These are phyloP conservation scores for Licmophora abbreviata DNA, from an alignment of 108 stramenopile species.

Conservation along the genomic window DNA sequence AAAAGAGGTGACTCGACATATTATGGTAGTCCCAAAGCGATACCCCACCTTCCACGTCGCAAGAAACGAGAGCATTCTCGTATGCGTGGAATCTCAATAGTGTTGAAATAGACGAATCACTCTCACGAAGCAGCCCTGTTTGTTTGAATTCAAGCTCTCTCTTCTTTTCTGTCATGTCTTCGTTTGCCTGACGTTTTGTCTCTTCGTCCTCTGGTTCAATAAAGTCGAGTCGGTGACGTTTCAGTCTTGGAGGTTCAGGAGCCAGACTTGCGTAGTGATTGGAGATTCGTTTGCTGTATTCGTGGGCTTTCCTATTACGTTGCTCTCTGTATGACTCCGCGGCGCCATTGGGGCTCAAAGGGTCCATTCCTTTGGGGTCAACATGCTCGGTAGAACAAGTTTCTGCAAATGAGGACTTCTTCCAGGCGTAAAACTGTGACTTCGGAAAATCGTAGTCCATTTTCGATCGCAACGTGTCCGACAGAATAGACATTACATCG, in stretches of 20 bases:
- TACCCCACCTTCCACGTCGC: slow-evolving; percentile 66
- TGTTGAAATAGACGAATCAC: too few relatives aligned
- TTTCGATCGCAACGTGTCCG: background rate
- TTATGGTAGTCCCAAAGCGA: slow-evolving; percentile 78
- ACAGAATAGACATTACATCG: too few relatives aligned
- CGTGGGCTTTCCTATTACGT: slow-evolving; percentile 53
- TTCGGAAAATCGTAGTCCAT: slow-evolving; percentile 37
- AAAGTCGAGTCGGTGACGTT: slow-evolving; percentile 18
- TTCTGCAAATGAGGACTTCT: slow-evolving; percentile 51
- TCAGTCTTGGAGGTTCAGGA: slow-evolving; percentile 10
- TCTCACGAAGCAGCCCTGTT: slow-evolving; percentile 61
- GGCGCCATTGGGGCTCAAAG: slow-evolving; percentile 69
- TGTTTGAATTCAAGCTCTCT: slow-evolving; percentile 62
- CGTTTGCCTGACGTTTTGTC: slow-evolving; percentile 21
- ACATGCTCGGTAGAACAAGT: too few relatives aligned
- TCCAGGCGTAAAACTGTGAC: slow-evolving; percentile 71
- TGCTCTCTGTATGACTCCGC: slow-evolving; percentile 50
- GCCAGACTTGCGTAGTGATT: slow-evolving; percentile 1
- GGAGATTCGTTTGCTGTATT: slow-evolving; percentile 5
- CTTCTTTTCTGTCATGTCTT: slow-evolving; percentile 39
- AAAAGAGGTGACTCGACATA: slow-evolving; percentile 22
- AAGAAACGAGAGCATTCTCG: slow-evolving; percentile 81
- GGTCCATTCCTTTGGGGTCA: slow-evolving; percentile 36
- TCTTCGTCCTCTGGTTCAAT: slow-evolving; percentile 32
- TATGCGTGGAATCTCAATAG: slow-evolving; percentile 89